These are phyloP conservation scores for Phytopythium sindhum DNA, from an alignment of 352 stramenopile species.

Conservation along the genomic window DNA sequence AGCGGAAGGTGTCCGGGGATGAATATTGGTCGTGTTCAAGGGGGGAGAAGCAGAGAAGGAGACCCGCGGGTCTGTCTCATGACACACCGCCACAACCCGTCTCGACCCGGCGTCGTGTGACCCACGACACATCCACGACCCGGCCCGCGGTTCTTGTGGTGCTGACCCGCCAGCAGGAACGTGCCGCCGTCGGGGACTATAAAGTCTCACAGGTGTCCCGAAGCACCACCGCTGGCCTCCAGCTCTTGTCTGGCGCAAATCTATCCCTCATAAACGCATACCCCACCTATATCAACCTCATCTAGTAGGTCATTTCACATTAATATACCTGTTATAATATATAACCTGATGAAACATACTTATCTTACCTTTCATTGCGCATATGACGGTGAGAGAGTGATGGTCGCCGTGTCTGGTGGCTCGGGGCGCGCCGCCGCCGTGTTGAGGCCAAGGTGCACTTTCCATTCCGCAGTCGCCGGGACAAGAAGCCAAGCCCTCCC, in stretches of 20 bases:
- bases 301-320: background rate
- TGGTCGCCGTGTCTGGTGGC: background rate
- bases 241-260: background rate
- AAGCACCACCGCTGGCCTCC: background rate
- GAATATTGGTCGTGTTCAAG: background rate
- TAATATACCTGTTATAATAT: background rate
- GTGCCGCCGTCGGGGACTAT: background rate
- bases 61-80: background rate
- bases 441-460: slow-evolving; percentile 8
- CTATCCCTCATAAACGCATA: background rate
- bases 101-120: background rate
- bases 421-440: background rate
- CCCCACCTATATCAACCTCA: background rate
- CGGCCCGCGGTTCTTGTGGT: slow-evolving; percentile 1
- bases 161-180: background rate
- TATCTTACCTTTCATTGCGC: slow-evolving; percentile 2
- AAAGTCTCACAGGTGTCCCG: background rate
- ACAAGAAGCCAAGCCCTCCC: slow-evolving; percentile 8
- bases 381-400: background rate
- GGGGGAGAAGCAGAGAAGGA: background rate
- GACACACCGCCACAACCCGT: background rate
- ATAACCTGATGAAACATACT: background rate
- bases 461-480: slow-evolving; percentile 13
- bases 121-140: background rate
- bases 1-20: background rate